phyloP scores from a whole-genome alignment of 2,329 filamentous ascomycete species.

The Tolypocladium inflatum region DNA sequence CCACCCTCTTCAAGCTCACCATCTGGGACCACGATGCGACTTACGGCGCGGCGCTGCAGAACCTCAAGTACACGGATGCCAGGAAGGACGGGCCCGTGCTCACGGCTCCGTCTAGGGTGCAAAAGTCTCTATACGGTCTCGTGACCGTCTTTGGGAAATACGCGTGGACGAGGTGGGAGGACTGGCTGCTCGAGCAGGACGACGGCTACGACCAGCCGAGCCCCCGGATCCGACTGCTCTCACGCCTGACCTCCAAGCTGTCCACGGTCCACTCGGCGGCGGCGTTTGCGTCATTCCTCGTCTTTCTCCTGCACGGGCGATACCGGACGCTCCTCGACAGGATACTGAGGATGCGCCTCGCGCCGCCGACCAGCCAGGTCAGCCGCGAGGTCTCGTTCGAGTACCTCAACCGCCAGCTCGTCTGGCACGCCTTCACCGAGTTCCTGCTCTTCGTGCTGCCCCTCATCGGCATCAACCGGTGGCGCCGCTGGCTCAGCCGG shows the following conservation, averaged over 20 bases:
- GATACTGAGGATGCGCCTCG: conserved; percentile 71
- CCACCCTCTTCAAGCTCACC: conserved; percentile 83
- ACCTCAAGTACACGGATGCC: conserved; percentile 82
- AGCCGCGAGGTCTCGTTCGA: conserved; percentile 92
- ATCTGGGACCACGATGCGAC: conserved; percentile 96
- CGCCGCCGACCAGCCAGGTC: conserved; percentile 75
- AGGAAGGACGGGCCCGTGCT: conserved; percentile 53
- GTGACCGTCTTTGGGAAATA: conserved; percentile 84
- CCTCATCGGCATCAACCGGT: conserved; percentile 86
- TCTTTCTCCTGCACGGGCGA: conserved; percentile 83
- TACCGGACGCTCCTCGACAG: conserved; percentile 89
- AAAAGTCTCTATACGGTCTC: conserved; percentile 77
- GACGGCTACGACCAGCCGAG: conserved; percentile 60
- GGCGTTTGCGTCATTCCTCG: conserved; percentile 75
- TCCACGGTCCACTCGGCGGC: conserved; percentile 72
- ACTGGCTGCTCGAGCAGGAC: conserved; percentile 68
- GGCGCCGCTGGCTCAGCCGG: conserved; percentile 80
- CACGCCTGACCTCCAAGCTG: conserved; percentile 56
- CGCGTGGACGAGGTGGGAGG: conserved; percentile 85
- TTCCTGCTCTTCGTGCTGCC: conserved; percentile 97
- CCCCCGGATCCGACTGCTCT: conserved; percentile 45
- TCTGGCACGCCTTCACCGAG: conserved; percentile 99
- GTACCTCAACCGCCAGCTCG: conserved; percentile 92
- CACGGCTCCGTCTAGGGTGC: conserved; percentile 64
- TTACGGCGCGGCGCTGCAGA: conserved; percentile 88